These are phyloP conservation scores for Ustilago lituana DNA, from an alignment of 1,284 basidiomycete species.

Conservation along the genomic window DNA sequence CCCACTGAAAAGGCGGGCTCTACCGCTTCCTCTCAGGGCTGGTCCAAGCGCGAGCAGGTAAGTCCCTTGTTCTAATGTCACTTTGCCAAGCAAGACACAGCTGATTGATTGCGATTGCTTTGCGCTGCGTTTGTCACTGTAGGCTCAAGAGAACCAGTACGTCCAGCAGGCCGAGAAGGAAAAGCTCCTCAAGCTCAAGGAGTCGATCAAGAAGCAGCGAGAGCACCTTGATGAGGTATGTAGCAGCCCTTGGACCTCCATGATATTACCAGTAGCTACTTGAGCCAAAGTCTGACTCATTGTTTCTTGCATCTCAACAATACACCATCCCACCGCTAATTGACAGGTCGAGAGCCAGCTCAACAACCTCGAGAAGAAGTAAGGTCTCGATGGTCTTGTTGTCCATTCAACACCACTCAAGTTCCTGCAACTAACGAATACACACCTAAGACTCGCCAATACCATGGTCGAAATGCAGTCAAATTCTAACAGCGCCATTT, in stretches of 20 bases:
- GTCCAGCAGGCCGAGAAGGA: constrained; percentile 58
- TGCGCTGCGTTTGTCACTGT: no score
- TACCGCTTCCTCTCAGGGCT: constrained; percentile 50
- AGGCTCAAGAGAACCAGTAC: constrained; percentile 60
- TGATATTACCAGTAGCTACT: no score
- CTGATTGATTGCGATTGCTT: no score
- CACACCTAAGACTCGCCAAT: neutral
- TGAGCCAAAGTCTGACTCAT: no score
- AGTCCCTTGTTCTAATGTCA: no score
- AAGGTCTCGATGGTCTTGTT: neutral
- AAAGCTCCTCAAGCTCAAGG: constrained; percentile 58
- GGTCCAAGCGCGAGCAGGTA: constrained; percentile 58
- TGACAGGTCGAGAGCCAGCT: constrained; percentile 47
- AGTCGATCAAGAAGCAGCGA: constrained; percentile 55
- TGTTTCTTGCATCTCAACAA: no score
- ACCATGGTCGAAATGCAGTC: constrained; percentile 7
- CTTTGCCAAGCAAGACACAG: no score
- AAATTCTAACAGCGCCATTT: neutral
- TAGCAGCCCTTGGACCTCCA: constrained; percentile 4
- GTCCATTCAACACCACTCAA: constrained; percentile 12
- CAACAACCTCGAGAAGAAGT: constrained; percentile 56
- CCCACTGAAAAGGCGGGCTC: constrained; percentile 51
- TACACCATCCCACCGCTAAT: neutral
- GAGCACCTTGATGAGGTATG: constrained; percentile 56
- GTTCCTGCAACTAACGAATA: no score